phyloP scores from a whole-genome alignment of 441 rosid genomes.

The Croton setiger region DNA sequence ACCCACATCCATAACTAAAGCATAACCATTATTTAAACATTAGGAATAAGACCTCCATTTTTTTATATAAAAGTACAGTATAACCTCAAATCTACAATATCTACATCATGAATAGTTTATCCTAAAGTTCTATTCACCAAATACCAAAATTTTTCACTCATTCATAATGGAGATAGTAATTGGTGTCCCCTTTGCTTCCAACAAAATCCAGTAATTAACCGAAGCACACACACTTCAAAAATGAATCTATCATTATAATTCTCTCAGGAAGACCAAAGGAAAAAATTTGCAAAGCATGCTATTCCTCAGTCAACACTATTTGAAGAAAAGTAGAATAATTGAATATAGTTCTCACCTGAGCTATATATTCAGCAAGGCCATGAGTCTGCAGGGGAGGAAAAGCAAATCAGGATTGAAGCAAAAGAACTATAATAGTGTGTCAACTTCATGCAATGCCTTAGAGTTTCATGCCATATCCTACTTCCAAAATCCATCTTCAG shows the following conservation, averaged over 20 bases:
- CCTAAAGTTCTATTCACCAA: neutral
- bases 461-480: neutral
- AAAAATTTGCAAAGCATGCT: slow-evolving; percentile 8
- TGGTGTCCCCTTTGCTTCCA: neutral
- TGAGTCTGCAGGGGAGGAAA: slow-evolving; percentile 61
- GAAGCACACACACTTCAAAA: neutral
- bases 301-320: neutral
- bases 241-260: neutral
- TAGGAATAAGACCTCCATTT: neutral
- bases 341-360: slow-evolving; percentile 62
- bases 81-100: neutral
- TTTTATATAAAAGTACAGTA: neutral
- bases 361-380: slow-evolving; percentile 96
- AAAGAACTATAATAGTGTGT: slow-evolving; percentile 7
- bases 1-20: neutral
- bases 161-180: neutral
- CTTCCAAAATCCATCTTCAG: neutral
- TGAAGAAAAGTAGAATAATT: slow-evolving; percentile 7
- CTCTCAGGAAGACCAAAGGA: neutral
- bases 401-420: slow-evolving; percentile 24
- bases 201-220: neutral
- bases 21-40: neutral
- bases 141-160: neutral
- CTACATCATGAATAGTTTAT: neutral
- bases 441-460: neutral